phyloP scores from a whole-genome alignment of 2,329 filamentous ascomycete species.

The Ceratocystis destructans region DNA sequence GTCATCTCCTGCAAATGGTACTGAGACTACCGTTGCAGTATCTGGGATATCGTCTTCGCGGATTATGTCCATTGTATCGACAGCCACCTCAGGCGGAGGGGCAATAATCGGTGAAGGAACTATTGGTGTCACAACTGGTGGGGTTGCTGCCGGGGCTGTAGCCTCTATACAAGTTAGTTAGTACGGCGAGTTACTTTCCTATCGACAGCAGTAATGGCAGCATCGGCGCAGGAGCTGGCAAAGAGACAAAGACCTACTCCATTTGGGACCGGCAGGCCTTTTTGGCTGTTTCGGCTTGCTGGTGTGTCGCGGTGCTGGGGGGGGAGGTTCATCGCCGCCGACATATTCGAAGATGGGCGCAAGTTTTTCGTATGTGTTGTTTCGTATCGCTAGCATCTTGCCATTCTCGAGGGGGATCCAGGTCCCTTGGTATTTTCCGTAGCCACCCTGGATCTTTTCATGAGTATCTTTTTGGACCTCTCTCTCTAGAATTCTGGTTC shows the following conservation, averaged over 20 bases:
- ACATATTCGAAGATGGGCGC: slow-evolving; percentile 80
- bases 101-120: slow-evolving; percentile 9
- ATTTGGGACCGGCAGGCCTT: slow-evolving; percentile 50
- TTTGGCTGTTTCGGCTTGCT: slow-evolving; percentile 72
- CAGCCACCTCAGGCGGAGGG: slow-evolving; percentile 15
- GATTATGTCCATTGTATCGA: slow-evolving; percentile 24
- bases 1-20: slow-evolving; percentile 74
- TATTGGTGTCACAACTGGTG: slow-evolving; percentile 1
- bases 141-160: slow-evolving; percentile 25
- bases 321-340: slow-evolving; percentile 73
- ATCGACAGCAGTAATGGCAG: neutral
- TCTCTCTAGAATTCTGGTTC: slow-evolving; percentile 86
- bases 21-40: slow-evolving; percentile 68
- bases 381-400: slow-evolving; percentile 68
- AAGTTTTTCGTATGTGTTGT: slow-evolving; percentile 73
- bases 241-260: slow-evolving; percentile 23
- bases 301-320: slow-evolving; percentile 83
- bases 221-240: neutral
- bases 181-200: neutral
- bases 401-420: slow-evolving; percentile 87
- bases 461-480: slow-evolving; percentile 94
- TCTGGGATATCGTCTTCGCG: slow-evolving; percentile 69
- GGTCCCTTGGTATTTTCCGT: slow-evolving; percentile 98
- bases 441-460: slow-evolving; percentile 96
- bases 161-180: neutral